phyloP scores from a whole-genome alignment of 495 filamentous ascomycete species.

The Chaetomium tenue region DNA sequence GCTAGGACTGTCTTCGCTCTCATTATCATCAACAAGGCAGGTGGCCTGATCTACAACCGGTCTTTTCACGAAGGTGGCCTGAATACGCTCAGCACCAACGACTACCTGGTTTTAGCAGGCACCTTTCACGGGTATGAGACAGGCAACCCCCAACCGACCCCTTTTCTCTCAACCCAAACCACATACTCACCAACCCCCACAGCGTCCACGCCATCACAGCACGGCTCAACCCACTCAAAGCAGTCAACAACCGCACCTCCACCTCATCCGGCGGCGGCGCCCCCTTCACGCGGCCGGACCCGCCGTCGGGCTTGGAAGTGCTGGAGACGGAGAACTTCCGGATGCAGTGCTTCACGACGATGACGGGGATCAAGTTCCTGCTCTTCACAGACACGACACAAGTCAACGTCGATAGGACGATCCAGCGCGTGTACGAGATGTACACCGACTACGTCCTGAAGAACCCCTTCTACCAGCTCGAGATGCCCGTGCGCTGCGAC shows the following conservation, averaged over 20 bases:
- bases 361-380: slow-evolving; percentile 93
- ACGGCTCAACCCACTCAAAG: slow-evolving; percentile 63
- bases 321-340: slow-evolving; percentile 90
- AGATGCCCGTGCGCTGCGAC: slow-evolving; percentile 96
- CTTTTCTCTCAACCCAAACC: neutral
- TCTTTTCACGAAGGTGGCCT: slow-evolving; percentile 79
- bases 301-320: slow-evolving; percentile 75
- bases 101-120: slow-evolving; percentile 94
- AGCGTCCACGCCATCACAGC: slow-evolving; percentile 90
- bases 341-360: slow-evolving; percentile 88
- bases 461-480: slow-evolving; percentile 96
- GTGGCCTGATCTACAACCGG: slow-evolving; percentile 91
- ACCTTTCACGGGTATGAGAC: slow-evolving; percentile 83
- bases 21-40: slow-evolving; percentile 97
- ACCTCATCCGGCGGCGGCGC: slow-evolving; percentile 44
- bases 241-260: slow-evolving; percentile 34
- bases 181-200: slow-evolving; percentile 10
- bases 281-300: slow-evolving; percentile 52
- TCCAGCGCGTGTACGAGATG: slow-evolving; percentile 84
- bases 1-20: slow-evolving; percentile 86
- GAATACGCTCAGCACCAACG: slow-evolving; percentile 85
- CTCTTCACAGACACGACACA: slow-evolving; percentile 92
- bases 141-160: too few relatives aligned
- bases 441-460: slow-evolving; percentile 99
- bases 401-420: slow-evolving; percentile 77